phyloP scores from a whole-genome alignment of 129 eudicot species.

The Cynara cardunculus region DNA sequence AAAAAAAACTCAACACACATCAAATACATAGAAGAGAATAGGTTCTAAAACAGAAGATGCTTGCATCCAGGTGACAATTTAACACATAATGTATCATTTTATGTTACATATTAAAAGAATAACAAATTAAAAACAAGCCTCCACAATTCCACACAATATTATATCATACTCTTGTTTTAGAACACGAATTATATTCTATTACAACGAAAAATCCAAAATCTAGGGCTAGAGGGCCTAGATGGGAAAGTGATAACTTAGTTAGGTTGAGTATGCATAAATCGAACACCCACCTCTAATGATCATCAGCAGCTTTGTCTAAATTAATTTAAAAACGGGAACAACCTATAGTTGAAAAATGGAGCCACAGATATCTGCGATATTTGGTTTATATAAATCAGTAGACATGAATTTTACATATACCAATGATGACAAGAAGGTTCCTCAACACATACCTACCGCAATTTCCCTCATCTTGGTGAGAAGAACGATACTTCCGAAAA shows the following conservation, averaged over 20 bases:
- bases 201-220: background rate
- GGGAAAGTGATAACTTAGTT: background rate
- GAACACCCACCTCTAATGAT: background rate
- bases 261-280: background rate
- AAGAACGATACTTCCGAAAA: background rate
- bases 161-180: background rate
- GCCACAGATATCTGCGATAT: no score
- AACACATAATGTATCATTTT: background rate
- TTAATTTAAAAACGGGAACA: no score
- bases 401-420: background rate
- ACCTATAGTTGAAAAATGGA: no score
- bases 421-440: background rate
- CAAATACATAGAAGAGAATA: background rate
- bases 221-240: background rate
- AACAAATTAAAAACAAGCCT: background rate
- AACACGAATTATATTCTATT: background rate
- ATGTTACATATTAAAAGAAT: background rate
- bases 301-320: background rate
- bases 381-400: background rate
- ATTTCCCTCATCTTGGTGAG: background rate
- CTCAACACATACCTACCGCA: background rate
- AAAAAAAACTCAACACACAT: constrained; percentile 2
- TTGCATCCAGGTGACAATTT: background rate
- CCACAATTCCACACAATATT: background rate
- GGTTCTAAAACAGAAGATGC: background rate